phyloP scores from a whole-genome alignment of 2,329 filamentous ascomycete genomes.

The Venturia oleaginea region DNA sequence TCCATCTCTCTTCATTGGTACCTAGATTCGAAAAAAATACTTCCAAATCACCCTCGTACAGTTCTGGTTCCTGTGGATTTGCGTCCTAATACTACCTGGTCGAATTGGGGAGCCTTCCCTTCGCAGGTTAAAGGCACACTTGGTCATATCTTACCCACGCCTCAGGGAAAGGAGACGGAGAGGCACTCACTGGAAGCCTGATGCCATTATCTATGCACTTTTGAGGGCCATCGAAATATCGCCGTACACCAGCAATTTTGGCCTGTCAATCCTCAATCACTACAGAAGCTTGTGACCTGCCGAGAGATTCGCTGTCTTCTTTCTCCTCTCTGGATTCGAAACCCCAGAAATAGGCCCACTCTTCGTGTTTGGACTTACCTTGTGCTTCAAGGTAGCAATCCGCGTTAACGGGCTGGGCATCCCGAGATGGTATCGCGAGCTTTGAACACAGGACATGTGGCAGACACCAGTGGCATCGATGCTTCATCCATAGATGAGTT shows the following conservation, averaged over 20 bases:
- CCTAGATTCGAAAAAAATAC: not conserved
- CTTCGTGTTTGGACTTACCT: not conserved
- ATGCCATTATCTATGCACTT: not conserved
- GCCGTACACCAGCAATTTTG: not conserved
- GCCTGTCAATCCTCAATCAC: not conserved
- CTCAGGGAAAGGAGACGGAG: too few relatives aligned
- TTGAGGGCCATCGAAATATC: not conserved
- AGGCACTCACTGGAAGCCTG: not conserved
- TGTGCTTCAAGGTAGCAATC: not conserved
- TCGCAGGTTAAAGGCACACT: too few relatives aligned
- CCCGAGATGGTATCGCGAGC: not conserved
- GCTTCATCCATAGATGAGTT: conserved; percentile 4
- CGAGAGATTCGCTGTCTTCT: not conserved
- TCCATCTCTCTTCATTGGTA: not conserved
- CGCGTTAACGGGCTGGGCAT: not conserved
- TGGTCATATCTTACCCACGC: too few relatives aligned
- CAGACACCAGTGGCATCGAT: not conserved
- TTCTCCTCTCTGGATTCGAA: not conserved
- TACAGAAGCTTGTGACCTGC: not conserved
- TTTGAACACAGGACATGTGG: not conserved
- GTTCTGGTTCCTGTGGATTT: not conserved
- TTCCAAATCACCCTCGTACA: not conserved
- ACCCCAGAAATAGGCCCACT: not conserved
- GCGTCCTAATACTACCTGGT: too few relatives aligned
- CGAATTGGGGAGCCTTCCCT: too few relatives aligned